These are phyloP conservation scores for Eleusine indica DNA, from an alignment of 176 grass and related monocot species.

Conservation along the genomic window DNA sequence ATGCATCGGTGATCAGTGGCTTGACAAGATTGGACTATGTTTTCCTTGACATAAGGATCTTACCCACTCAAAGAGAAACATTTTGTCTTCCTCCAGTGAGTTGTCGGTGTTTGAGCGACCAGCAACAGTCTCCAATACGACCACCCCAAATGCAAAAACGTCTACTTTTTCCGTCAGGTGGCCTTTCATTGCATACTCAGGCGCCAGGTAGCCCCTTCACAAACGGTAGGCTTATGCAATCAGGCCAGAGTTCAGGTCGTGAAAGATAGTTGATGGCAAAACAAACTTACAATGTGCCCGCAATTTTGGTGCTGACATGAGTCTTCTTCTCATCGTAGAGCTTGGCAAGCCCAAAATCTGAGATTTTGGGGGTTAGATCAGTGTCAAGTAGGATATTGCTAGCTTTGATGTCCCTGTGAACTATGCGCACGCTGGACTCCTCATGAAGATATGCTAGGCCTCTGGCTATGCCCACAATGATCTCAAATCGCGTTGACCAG, in stretches of 20 bases:
- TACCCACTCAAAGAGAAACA: conserved; percentile 71
- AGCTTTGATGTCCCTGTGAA: conserved; percentile 77
- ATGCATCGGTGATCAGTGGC: background rate
- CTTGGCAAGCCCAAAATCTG: conserved; percentile 71
- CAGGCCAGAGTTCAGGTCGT: background rate
- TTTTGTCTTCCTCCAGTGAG: conserved; percentile 34
- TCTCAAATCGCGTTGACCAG: conserved; percentile 60
- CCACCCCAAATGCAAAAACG: conserved; percentile 64
- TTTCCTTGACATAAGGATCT: background rate
- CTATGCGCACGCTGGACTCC: conserved; percentile 61
- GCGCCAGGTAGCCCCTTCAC: conserved; percentile 64
- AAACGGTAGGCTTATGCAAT: background rate
- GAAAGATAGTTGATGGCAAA: background rate
- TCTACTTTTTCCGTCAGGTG: conserved; percentile 66
- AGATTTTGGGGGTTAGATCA: conserved; percentile 61
- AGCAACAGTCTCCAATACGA: conserved; percentile 49
- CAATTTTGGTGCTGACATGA: conserved; percentile 55
- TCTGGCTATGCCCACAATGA: conserved; percentile 61
- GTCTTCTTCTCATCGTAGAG: conserved; percentile 64
- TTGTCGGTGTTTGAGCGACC: conserved; percentile 50
- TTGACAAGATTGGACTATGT: background rate
- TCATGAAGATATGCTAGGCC: conserved; percentile 68
- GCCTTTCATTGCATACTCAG: conserved; percentile 76
- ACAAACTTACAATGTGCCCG: conserved; percentile 67
- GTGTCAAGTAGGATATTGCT: conserved; percentile 66